Base-by-base conservation (phyloP, 164 flowering plant species). In the Cinnamomum micranthum region DNA sequence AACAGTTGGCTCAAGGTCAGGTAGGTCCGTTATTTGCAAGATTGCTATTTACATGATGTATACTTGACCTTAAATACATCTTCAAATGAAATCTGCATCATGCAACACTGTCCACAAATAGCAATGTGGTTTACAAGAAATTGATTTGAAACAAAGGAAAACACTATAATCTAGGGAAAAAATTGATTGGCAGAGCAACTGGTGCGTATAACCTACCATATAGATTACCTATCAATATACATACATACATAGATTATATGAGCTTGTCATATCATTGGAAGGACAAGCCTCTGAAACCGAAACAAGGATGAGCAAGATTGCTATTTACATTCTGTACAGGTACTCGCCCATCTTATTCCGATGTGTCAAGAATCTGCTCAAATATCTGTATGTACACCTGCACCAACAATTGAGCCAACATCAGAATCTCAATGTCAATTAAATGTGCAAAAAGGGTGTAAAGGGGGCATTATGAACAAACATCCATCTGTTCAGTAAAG, bases 351-450 rank as follows among this genome's bases (percentile, higher is more conserved):
- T 66, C 12, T 41, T 31, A 35, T 67, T 59, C 25, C 27, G 19
- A 14, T 10, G 41, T 58, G 19, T 20, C 58, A 77, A 72, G 63
- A 77, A 77, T 77, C 75, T 69, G 70, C 50, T 76, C 76, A 65
- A 65, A 67, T 67, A 67, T 66, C 78, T 82, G 83, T 82, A 85
- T 82, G 83, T 82, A 85, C 85, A 81, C 81, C 87, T 85, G 87
- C 82, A 80, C 65, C 72, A 67, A 68, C 25, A 23, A 73, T 60
- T 10, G 55, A 4, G 35, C 9, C 23, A 63, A 65, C 31, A 25
- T 58, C 52, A 41, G 24, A 55, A 27, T 65, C 33, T 65, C 31
- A 27, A 70, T 24, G 19, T 59, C 27, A 20, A 28, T 31, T 31
- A 28, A 28, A 19, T 14, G 28, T 17, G 14, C 27, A 28, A 28